Base-by-base conservation (phyloP, 2,329 filamentous ascomycete species). In the Pseudogymnoascus sp. region DNA sequence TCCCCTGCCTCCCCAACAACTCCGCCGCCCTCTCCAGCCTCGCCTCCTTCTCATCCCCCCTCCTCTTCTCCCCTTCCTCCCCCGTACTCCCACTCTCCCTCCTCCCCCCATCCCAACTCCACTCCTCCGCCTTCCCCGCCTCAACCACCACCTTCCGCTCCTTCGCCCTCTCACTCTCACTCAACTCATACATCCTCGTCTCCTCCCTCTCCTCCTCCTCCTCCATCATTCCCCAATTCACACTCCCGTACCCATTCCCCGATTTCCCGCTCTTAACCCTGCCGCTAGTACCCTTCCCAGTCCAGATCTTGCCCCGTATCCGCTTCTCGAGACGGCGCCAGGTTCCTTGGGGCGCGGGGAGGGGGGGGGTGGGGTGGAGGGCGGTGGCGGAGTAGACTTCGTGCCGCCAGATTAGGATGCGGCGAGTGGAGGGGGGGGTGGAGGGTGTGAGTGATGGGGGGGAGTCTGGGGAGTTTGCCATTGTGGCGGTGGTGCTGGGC, bases 321-420 rank as follows among this genome's bases (percentile, higher is more conserved):
- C n/a, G 37, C 18, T 29, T 29, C 37, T 21, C 42, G 42, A 31
- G 14, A 14, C 42, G 31, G 4, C 14, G 29, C 61, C 42, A 64
- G 45, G 34, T 64, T 14, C 31, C 63, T n/a, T 21, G 51, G 0
- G 42, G 71, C n/a, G 71, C 68, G 11, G 74, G 70, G 54, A 71
- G 72, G 21, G 68, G 68, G 4, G 73, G 71, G 63, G 73, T 75
- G 61, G 67, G 69, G 68, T 76, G 77, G 12, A 73, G 71, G 18
- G 71, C 69, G 37, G 70, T 71, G 59, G 75, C 72, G 21, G 72
- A 70, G 37, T 74, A 74, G 59, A 83, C 79, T 72, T 83, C 81
- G 62, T 73, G 73, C 63, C 78, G 78, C 81, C 81, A 84, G 65
- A 79, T 75, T 64, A 79, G 72, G 67, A 83, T 81, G 71, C 77